These are phyloP conservation scores for Chaetomium olivaceum DNA, from an alignment of 2,329 filamentous ascomycete genomes.

Conservation along the genomic window DNA sequence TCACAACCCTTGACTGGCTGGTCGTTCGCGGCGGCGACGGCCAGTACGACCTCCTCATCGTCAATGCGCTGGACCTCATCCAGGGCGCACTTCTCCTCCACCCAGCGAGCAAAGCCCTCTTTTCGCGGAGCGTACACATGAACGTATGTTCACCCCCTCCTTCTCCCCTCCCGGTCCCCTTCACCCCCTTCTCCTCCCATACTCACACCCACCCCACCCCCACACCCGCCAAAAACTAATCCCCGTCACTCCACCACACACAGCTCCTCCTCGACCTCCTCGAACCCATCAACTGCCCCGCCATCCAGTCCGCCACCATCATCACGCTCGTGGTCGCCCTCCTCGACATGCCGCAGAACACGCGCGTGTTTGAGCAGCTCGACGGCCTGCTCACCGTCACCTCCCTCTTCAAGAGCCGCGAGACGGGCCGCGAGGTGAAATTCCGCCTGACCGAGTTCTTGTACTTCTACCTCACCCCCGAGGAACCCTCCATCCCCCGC, in stretches of 20 bases:
- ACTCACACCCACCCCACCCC: not conserved
- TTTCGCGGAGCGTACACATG: conserved; percentile 90
- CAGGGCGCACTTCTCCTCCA: conserved; percentile 88
- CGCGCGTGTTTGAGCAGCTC: conserved; percentile 85
- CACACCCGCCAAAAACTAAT: not conserved
- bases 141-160: conserved; percentile 60
- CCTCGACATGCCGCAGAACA: conserved; percentile 82
- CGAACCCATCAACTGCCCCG: conserved; percentile 86
- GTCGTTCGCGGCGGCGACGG: conserved; percentile 80
- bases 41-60: conserved; percentile 83
- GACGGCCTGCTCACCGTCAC: conserved; percentile 91
- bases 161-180: not conserved
- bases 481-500: conserved; percentile 62
- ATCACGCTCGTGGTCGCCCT: conserved; percentile 88
- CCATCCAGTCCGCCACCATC: conserved; percentile 86
- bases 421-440: conserved; percentile 85
- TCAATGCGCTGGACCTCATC: conserved; percentile 83
- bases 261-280: conserved; percentile 87
- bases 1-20: conserved; percentile 81
- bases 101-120: conserved; percentile 83
- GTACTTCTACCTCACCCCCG: conserved; percentile 98
- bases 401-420: conserved; percentile 85
- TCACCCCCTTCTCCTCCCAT: conserved; percentile 3
- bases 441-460: conserved; percentile 95
- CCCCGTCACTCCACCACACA: too few species aligned